A percentile compares a stretch with the other conserved stretches of the same genome.
These are phyloP conservation scores for Chlorella sp. DNA, from an alignment of 139 green algal genomes.

Conservation along the genomic window DNA sequence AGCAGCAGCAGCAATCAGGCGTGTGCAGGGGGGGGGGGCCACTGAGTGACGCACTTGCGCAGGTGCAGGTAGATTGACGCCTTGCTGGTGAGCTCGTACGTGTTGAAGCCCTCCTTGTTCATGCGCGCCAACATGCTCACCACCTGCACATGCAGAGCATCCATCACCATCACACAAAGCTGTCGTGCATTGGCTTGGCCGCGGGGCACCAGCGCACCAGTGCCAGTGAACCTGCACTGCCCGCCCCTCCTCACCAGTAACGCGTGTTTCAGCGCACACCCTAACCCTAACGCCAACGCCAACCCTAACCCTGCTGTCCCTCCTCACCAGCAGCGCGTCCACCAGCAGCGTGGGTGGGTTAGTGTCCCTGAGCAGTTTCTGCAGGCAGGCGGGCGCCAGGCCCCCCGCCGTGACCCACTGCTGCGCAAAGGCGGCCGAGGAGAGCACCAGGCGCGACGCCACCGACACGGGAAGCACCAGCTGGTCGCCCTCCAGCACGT, in stretches of 20 bases:
- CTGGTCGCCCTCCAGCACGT: slow-evolving; percentile 14
- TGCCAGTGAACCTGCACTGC: too few species aligned
- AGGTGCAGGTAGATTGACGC: slow-evolving; percentile 45
- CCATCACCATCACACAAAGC: too few species aligned
- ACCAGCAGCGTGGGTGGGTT: slow-evolving; percentile 38
- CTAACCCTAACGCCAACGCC: too few species aligned
- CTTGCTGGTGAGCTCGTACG: slow-evolving; percentile 48
- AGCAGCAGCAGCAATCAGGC: too few species aligned
- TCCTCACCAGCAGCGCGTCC: slow-evolving; percentile 47
- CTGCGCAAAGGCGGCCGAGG: slow-evolving; percentile 22
- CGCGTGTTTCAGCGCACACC: too few species aligned
- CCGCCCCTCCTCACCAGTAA: too few species aligned
- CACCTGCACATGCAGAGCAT: too few species aligned
- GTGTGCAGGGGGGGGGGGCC: too few species aligned
- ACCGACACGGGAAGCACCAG: slow-evolving; percentile 34
- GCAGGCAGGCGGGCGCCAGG: slow-evolving; percentile 28
- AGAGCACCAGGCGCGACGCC: slow-evolving; percentile 34
- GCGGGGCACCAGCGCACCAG: too few species aligned
- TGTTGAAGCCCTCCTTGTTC: slow-evolving; percentile 37
- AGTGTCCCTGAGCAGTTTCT: slow-evolving; percentile 37
- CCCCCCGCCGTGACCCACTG: slow-evolving; percentile 41
- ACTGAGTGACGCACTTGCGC: slow-evolving; percentile 18
- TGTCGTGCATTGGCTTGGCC: too few species aligned
- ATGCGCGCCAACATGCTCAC: slow-evolving; percentile 67
- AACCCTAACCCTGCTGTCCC: too few species aligned